These are phyloP conservation scores for Cryptococcus sp. DNA, from an alignment of 1,284 basidiomycete genomes.

Conservation along the genomic window DNA sequence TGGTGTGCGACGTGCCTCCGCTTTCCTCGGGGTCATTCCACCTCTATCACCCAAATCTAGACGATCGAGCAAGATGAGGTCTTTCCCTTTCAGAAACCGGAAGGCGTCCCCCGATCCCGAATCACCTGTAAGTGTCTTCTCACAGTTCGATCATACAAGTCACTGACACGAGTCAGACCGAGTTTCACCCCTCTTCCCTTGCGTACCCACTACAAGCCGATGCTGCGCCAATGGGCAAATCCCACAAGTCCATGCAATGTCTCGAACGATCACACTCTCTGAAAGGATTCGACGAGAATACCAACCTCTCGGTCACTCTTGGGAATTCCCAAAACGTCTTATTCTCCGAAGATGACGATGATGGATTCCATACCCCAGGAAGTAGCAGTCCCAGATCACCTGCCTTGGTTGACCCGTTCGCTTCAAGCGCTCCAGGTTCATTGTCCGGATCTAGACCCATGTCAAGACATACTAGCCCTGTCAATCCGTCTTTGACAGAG, in stretches of 20 bases:
- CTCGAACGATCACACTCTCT: conserved; percentile 4
- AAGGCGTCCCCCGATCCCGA: not conserved
- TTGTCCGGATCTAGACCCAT: not conserved
- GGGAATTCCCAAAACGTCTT: not conserved
- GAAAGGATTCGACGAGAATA: not conserved
- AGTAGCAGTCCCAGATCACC: not conserved
- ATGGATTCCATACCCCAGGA: too few species aligned
- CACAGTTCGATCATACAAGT: not conserved
- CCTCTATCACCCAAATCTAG: not conserved
- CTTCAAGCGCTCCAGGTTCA: not conserved
- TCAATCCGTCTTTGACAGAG: not conserved
- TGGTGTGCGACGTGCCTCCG: conserved; percentile 3
- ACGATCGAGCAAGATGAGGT: not conserved
- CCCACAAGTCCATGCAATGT: not conserved
- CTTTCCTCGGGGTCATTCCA: conserved; percentile 3
- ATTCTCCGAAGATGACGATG: not conserved
- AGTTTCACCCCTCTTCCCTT: conserved; percentile 4
- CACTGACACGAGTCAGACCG: not conserved
- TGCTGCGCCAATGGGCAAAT: conserved; percentile 1
- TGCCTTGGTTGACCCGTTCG: not conserved
- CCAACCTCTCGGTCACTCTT: not conserved
- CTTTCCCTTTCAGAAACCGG: conserved; percentile 1
- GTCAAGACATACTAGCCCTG: not conserved
- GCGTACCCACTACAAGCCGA: not conserved
- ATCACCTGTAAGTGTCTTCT: not conserved